Percentiles rank a stretch among this genome's conserved stretches.
Evolutionary conservation across 2,329 filamentous ascomycete species (phyloP).

Genomic region (Tolypocladium cylindrosporum): DNA sequence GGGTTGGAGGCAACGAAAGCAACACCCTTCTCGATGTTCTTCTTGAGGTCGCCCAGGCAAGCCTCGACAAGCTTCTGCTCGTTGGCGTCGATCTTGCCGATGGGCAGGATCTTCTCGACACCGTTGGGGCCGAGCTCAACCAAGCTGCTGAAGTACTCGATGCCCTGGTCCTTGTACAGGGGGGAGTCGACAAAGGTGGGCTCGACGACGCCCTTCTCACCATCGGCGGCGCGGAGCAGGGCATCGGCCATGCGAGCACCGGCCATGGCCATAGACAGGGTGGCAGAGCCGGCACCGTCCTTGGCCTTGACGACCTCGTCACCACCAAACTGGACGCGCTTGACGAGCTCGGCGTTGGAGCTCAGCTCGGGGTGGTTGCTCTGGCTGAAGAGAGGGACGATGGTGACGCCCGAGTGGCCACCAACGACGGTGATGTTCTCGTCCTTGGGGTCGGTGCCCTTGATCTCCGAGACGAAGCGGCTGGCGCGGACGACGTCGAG

Average conservation of each 20-base stretch:
- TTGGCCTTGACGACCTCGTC: conserved; percentile 99
- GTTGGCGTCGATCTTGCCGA: conserved; percentile 73
- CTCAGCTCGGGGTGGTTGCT: conserved; percentile 76
- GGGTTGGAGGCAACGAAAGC: conserved; percentile 50
- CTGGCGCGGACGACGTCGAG: conserved; percentile 96
- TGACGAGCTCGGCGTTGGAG: conserved; percentile 70
- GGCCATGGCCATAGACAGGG: conserved; percentile 97
- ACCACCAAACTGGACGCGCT: conserved; percentile 97
- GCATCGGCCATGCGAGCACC: conserved; percentile 79
- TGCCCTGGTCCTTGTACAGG: conserved; percentile 95
- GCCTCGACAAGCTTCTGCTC: conserved; percentile 88
- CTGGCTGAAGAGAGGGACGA: conserved; percentile 95
- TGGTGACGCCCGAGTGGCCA: conserved; percentile 96
- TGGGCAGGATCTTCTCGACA: conserved; percentile 83
- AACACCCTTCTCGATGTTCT: conserved; percentile 91
- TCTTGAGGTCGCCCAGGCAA: conserved; percentile 74
- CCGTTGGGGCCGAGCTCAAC: conserved; percentile 95
- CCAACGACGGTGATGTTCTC: conserved; percentile 95
- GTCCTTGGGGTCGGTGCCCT: conserved; percentile 78
- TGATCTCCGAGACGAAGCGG: conserved; percentile 94
- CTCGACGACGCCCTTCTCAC: conserved; percentile 91
- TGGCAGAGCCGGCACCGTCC: conserved; percentile 93
- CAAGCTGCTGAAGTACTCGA: conserved; percentile 92
- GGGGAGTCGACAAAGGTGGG: conserved; percentile 95
- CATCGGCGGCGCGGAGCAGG: conserved; percentile 83